phyloP scores from a whole-genome alignment of 192 early-diverging fungal species.

The Phlyctochytrium arcticum region DNA sequence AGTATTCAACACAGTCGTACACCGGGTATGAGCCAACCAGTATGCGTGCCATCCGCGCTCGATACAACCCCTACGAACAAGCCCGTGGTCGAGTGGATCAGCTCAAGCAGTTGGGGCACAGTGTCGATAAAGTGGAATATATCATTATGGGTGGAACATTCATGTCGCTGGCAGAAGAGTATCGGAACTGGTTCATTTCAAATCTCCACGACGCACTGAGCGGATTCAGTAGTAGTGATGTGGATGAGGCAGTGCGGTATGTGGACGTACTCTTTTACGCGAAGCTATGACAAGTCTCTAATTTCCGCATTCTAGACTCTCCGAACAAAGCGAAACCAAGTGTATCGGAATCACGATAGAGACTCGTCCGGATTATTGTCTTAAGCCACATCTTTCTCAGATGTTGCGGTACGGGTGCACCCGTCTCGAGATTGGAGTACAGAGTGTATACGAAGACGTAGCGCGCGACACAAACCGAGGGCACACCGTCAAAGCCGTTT shows the following conservation, averaged over 20 bases:
- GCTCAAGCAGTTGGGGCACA: constrained; percentile 87
- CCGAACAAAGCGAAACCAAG: constrained; percentile 93
- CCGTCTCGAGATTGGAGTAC: constrained; percentile 95
- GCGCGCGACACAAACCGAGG: constrained; percentile 97
- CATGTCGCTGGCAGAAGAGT: constrained; percentile 94
- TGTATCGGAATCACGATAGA: constrained; percentile 99
- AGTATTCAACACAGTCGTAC: constrained; percentile 99
- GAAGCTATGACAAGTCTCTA: neutral
- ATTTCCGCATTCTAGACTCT: constrained; percentile 59
- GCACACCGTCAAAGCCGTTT: constrained; percentile 97
- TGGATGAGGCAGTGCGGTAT: constrained; percentile 95
- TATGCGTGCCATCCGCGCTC: constrained; percentile 98
- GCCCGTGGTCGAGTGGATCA: constrained; percentile 91
- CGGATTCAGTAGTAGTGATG: constrained; percentile 81
- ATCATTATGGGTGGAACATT: constrained; percentile 99
- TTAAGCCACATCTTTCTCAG: constrained; percentile 93
- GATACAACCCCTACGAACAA: constrained; percentile 97
- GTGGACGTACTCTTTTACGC: neutral
- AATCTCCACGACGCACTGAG: constrained; percentile 96
- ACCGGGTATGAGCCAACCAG: constrained; percentile 99
- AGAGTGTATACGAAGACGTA: constrained; percentile 99
- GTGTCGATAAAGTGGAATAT: constrained; percentile 96
- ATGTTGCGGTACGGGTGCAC: constrained; percentile 99
- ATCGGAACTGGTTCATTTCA: constrained; percentile 96
- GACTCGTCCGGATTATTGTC: constrained; percentile 96